These are phyloP conservation scores for Lodderomyces margitis DNA, from an alignment of 1,139 yeast species.

Conservation along the genomic window DNA sequence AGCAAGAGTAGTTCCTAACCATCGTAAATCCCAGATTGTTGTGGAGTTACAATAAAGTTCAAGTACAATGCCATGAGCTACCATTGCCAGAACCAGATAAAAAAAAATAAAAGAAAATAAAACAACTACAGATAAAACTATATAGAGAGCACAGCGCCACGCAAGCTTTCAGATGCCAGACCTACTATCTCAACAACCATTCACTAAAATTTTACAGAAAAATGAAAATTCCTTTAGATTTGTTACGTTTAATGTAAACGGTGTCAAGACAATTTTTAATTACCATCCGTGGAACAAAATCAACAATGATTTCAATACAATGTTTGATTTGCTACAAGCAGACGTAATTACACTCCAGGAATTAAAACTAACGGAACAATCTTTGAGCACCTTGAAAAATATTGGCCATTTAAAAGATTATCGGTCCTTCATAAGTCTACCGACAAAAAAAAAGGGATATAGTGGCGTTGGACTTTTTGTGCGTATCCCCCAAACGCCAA, in stretches of 20 bases:
- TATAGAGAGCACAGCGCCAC: too few relatives aligned
- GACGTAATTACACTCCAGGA: slow-evolving; percentile 87
- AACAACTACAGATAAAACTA: too few relatives aligned
- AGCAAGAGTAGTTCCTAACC: too few relatives aligned
- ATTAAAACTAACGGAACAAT: slow-evolving; percentile 60
- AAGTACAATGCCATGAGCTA: too few relatives aligned
- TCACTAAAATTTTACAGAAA: slow-evolving; percentile 14
- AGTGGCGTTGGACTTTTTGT: slow-evolving; percentile 90
- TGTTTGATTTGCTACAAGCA: slow-evolving; percentile 58
- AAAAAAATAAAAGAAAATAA: too few relatives aligned
- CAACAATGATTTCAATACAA: slow-evolving; percentile 42
- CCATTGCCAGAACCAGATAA: too few relatives aligned
- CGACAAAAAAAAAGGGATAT: slow-evolving; percentile 70
- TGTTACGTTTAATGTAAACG: slow-evolving; percentile 83
- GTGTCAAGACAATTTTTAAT: slow-evolving; percentile 72
- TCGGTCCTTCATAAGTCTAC: slow-evolving; percentile 67
- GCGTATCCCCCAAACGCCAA: slow-evolving; percentile 36
- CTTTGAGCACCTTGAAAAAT: slow-evolving; percentile 36
- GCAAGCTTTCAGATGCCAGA: too few relatives aligned
- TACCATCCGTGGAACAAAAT: slow-evolving; percentile 77
- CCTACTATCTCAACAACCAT: slow-evolving; percentile 14
- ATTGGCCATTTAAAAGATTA: slow-evolving; percentile 62
- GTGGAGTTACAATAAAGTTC: too few relatives aligned
- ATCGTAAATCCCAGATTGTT: not conserved
- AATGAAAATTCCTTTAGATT: slow-evolving; percentile 32